Conservation (phyloP, 2,329 filamentous ascomycete genomes). For the Bipolaris zeicola region DNA sequence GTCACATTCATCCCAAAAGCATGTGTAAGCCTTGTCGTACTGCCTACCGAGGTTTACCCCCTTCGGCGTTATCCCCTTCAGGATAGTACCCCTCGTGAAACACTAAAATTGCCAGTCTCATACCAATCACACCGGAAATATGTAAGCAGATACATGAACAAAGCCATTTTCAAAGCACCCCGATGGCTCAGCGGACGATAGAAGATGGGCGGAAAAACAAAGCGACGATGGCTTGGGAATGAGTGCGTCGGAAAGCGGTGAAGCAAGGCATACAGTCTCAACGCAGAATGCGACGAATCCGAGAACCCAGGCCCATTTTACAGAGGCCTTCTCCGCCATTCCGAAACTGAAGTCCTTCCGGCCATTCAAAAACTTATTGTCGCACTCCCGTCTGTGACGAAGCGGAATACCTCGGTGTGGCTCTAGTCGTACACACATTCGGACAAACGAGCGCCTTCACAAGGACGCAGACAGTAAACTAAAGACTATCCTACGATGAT, state of each 20-base stretch:
- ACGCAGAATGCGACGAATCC: neutral
- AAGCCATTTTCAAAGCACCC: neutral
- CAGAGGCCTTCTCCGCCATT: neutral
- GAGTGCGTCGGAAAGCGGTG: neutral
- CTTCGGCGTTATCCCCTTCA: constrained; percentile 16
- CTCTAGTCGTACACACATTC: neutral
- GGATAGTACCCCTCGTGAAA: constrained; percentile 24
- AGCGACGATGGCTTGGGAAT: neutral
- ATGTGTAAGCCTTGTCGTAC: neutral
- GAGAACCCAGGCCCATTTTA: neutral
- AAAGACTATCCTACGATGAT: neutral
- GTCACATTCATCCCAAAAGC: constrained; percentile 22
- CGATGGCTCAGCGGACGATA: neutral
- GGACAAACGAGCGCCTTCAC: neutral
- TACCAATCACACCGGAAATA: neutral
- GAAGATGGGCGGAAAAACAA: too few relatives aligned
- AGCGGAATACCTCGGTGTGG: neutral
- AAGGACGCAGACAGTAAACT: neutral
- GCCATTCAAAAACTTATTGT: neutral
- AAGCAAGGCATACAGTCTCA: neutral
- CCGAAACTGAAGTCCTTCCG: neutral
- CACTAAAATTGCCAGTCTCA: constrained; percentile 10
- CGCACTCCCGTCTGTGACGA: neutral
- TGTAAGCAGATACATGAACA: neutral
- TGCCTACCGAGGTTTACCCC: constrained; percentile 26